phyloP scores from a whole-genome alignment of 176 grass and related monocot genomes.

The Chrysopogon serrulatus region DNA sequence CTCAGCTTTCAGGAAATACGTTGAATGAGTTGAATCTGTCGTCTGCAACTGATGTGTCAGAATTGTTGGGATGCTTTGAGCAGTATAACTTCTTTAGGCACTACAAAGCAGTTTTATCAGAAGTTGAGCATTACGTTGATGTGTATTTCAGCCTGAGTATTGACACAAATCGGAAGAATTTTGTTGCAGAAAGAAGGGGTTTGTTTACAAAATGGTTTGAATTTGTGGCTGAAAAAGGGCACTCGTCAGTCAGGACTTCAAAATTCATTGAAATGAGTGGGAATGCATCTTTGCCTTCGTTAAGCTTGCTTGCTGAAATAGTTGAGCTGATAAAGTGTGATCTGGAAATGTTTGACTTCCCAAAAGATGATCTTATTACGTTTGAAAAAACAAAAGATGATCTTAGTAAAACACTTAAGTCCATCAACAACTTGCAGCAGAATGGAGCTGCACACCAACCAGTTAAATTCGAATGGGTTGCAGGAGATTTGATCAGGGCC shows the following conservation, averaged over 20 bases:
- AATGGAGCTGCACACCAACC: constrained; percentile 48
- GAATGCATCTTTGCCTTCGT: constrained; percentile 36
- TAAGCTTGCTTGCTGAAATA: constrained; percentile 59
- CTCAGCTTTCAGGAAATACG: constrained; percentile 82
- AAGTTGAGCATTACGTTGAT: constrained; percentile 68
- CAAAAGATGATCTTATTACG: constrained; percentile 47
- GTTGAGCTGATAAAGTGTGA: constrained; percentile 69
- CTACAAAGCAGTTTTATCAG: constrained; percentile 61
- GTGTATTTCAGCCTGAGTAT: constrained; percentile 76
- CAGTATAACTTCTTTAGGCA: constrained; percentile 88
- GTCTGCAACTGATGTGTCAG: constrained; percentile 87
- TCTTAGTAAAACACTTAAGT: constrained; percentile 52
- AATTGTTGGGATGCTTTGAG: constrained; percentile 94
- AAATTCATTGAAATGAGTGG: constrained; percentile 41
- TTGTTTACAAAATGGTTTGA: constrained; percentile 84
- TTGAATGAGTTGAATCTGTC: constrained; percentile 88
- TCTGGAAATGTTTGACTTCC: constrained; percentile 48
- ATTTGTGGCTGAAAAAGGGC: constrained; percentile 60
- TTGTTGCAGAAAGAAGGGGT: constrained; percentile 56
- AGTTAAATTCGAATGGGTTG: constrained; percentile 87
- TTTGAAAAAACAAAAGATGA: constrained; percentile 46
- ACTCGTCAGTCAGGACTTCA: constrained; percentile 28
- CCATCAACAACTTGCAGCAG: constrained; percentile 50
- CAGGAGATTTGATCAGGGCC: constrained; percentile 77
- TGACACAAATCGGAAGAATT: constrained; percentile 43